Evolutionary conservation across 192 early-diverging fungal genomes (phyloP), one percentile per base, ranked within the genome.

Genomic region (Dissophora globulifera): DNA sequence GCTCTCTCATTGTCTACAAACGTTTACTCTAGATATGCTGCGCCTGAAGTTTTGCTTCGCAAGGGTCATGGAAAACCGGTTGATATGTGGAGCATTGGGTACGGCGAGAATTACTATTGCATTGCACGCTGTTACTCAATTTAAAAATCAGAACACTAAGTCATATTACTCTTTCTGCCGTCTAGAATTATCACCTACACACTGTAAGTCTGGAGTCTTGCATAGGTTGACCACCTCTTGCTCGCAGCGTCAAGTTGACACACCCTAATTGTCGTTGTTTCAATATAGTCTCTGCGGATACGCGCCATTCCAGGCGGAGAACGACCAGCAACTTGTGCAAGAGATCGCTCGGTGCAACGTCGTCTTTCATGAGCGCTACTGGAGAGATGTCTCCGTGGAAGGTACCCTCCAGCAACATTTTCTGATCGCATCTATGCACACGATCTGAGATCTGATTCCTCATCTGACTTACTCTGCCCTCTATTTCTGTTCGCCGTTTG

Each of bases 41-140:
- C 92, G 13, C 92, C 91, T 19, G 96, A 99, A 81, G 88, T 99
- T 22, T 78, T 96, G n/a, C 78, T 88, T 54, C 87, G 92, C 56
- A 83, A 86, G 51, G 91, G 91, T 7, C 93, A 98, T 79, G 92
- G 94, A 31, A 93, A 94, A 78, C 78, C 92, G 19, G 95, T 98
- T 2, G 96, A 99, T 78, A 84, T 99, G 68, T 99, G 95, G 95
- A 92, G 92, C 8, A 89, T 96, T 57, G 96, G 84, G 84, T 85
- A 72, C 42, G 55, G 33, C 26, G 2, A 51, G 11, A 15, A 12
- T 29, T 5, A 15, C 19, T 26, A 19, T 12, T 1, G 53, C 8
- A 33, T 8, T 38, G 35, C 7, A 38, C 7, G 35, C 13, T 13
- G 35, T 9, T 38, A n/a, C n/a, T n/a, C n/a, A n/a, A n/a, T n/a